Percentiles rank a stretch among this genome's conserved stretches.
Evolutionary conservation across 495 filamentous ascomycete genomes (phyloP).

Genomic region (Penicillium robsamsonii): DNA sequence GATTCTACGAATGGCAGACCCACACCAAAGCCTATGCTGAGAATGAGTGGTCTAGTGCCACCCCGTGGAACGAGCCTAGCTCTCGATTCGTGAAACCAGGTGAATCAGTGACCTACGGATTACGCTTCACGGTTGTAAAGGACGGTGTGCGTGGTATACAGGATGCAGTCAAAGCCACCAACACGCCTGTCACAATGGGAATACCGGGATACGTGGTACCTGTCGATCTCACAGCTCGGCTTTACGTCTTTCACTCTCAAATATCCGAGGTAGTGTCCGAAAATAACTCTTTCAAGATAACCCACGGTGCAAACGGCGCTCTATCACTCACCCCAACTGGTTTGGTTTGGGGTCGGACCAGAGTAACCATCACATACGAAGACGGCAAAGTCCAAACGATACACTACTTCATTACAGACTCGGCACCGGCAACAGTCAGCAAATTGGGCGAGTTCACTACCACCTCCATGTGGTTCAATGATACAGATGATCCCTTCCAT

Average conservation of each 20-base stretch:
- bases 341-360: not conserved
- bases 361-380: constrained; percentile 32
- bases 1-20: constrained; percentile 53
- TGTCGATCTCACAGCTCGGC: not conserved
- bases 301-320: not conserved
- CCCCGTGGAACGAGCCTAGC: not conserved
- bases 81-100: not conserved
- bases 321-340: not conserved
- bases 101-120: not conserved
- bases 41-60: constrained; percentile 43
- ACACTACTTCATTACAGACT: constrained; percentile 50
- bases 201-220: not conserved
- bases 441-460: constrained; percentile 34
- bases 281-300: not conserved
- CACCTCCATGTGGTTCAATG: not conserved
- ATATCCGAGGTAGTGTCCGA: not conserved
- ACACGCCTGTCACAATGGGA: not conserved
- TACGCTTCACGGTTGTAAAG: not conserved
- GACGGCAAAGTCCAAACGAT: constrained; percentile 44
- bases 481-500: not conserved
- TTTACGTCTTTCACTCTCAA: not conserved
- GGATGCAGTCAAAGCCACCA: not conserved
- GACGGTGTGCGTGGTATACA: not conserved
- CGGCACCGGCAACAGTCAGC: constrained; percentile 28
- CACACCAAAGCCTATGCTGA: constrained; percentile 47